These are phyloP conservation scores for Leccinum olivaceoglutinosum DNA, from an alignment of 1,284 basidiomycete species.

Conservation along the genomic window DNA sequence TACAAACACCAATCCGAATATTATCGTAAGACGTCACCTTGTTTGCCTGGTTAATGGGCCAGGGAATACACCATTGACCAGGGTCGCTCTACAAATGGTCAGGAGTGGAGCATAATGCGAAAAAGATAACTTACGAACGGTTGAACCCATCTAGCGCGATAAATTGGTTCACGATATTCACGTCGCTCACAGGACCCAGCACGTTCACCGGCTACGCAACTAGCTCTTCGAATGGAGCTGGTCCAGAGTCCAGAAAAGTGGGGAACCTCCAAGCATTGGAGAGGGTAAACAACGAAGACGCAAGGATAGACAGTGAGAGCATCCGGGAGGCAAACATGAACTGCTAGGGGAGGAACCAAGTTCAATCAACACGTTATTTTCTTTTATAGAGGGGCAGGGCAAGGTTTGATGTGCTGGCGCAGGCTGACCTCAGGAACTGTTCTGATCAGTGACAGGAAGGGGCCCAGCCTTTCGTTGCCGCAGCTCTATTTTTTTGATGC, in stretches of 20 bases:
- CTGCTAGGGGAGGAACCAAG: not conserved
- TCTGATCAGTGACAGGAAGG: not conserved
- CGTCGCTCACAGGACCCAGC: constrained; percentile 16
- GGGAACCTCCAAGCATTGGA: not conserved
- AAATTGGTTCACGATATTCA: constrained; percentile 23
- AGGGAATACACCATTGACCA: constrained; percentile 25
- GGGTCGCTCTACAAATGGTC: constrained; percentile 17
- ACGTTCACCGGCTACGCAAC: not conserved
- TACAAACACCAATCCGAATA: not conserved
- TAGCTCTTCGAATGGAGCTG: not conserved
- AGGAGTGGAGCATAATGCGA: not conserved
- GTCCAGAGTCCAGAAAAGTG: not conserved
- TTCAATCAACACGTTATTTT: not conserved
- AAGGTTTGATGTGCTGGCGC: not conserved
- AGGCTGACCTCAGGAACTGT: not conserved
- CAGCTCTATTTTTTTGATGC: not conserved
- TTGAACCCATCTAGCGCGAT: constrained; percentile 33
- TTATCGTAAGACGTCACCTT: constrained; percentile 12
- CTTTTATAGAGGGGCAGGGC: constrained; percentile 12
- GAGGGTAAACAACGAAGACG: not conserved
- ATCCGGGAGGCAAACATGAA: not conserved
- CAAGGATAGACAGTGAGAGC: not conserved
- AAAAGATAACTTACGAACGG: constrained; percentile 23
- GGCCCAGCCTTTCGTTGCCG: not conserved
- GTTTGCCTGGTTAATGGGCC: constrained; percentile 21